phyloP scores from a whole-genome alignment of 305 asterid genomes.

The Solanum hybrid region DNA sequence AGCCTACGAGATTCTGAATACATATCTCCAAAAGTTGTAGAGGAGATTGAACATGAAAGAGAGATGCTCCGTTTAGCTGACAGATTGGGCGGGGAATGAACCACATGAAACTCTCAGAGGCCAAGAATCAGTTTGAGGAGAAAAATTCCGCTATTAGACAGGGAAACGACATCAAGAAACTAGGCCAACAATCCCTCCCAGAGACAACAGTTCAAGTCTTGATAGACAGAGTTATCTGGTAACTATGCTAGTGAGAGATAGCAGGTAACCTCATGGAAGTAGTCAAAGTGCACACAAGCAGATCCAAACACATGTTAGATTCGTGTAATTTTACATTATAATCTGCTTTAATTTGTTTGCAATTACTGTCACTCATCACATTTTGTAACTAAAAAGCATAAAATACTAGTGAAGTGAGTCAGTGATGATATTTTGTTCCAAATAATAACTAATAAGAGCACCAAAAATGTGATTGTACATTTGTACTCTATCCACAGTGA shows the following conservation, averaged over 20 bases:
- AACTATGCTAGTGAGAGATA: not conserved
- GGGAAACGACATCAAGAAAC: slow-evolving; percentile 27
- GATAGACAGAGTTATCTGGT: not conserved
- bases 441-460: not conserved
- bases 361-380: not conserved
- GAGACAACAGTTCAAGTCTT: not conserved
- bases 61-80: slow-evolving; percentile 54
- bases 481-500: not conserved
- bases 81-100: slow-evolving; percentile 44
- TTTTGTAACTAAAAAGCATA: not conserved
- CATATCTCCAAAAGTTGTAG: not conserved
- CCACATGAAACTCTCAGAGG: slow-evolving; percentile 43
- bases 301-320: not conserved
- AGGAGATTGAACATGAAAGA: slow-evolving; percentile 53
- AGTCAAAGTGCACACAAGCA: not conserved
- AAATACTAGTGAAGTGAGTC: not conserved
- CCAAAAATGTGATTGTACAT: not conserved
- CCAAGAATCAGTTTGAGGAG: slow-evolving; percentile 47
- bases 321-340: not conserved
- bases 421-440: not conserved
- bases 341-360: not conserved
- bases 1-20: slow-evolving; percentile 28
- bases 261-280: not conserved
- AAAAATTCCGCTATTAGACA: slow-evolving; percentile 40
- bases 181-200: slow-evolving; percentile 29